Percentiles rank a stretch among this genome's conserved stretches.
Conservation (phyloP, 352 stramenopile species). For the Phytophthora syringae region DNA sequence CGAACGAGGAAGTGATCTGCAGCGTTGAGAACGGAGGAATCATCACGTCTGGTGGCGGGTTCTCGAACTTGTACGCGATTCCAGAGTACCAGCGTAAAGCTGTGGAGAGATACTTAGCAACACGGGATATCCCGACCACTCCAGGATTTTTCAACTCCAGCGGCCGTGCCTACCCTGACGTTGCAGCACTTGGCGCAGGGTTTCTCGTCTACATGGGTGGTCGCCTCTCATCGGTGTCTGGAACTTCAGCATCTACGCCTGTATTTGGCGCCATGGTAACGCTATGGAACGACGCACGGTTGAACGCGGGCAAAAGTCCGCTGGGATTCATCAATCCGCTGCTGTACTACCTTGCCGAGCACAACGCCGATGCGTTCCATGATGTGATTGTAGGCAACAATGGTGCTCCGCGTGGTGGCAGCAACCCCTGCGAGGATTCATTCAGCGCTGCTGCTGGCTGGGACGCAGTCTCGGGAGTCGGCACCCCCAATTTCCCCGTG, state of each 20-base stretch:
- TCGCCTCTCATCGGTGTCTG: slow-evolving; percentile 55
- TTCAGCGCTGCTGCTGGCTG: slow-evolving; percentile 88
- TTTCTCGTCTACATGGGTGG: slow-evolving; percentile 78
- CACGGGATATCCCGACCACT: slow-evolving; percentile 47
- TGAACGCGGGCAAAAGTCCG: slow-evolving; percentile 79
- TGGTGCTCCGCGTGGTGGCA: slow-evolving; percentile 51
- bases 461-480: slow-evolving; percentile 89
- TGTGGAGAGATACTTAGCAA: slow-evolving; percentile 72
- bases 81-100: slow-evolving; percentile 79
- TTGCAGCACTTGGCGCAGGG: slow-evolving; percentile 73
- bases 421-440: slow-evolving; percentile 66
- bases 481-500: slow-evolving; percentile 83
- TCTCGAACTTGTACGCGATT: slow-evolving; percentile 82
- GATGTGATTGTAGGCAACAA: slow-evolving; percentile 91
- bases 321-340: slow-evolving; percentile 91
- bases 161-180: slow-evolving; percentile 90
- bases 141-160: slow-evolving; percentile 80
- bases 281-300: slow-evolving; percentile 85
- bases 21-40: slow-evolving; percentile 69
- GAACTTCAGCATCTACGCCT: slow-evolving; percentile 89
- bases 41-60: slow-evolving; percentile 90
- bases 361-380: slow-evolving; percentile 70
- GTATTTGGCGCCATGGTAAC: slow-evolving; percentile 88
- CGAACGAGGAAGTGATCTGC: slow-evolving; percentile 81
- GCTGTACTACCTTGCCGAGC: slow-evolving; percentile 79